A percentile compares a stretch with the other conserved stretches of the same genome.
Evolutionary conservation across 1,284 basidiomycete genomes (phyloP).

Genomic region (Coniferiporia weirii): DNA sequence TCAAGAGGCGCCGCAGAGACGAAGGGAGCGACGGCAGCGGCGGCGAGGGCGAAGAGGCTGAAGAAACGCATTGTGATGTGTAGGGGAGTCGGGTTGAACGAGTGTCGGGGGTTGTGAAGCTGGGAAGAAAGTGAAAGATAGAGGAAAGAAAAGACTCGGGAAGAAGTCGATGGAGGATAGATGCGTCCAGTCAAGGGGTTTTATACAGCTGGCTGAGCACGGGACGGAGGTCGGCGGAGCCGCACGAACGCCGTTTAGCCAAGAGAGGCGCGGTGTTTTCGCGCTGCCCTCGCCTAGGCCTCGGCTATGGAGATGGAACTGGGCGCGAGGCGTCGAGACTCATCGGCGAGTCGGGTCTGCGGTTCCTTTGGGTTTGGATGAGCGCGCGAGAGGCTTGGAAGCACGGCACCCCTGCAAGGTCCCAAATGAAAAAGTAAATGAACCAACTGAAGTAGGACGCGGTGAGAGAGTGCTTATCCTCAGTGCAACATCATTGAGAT

Average conservation of each 20-base stretch:
- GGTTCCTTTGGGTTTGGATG: too few species aligned
- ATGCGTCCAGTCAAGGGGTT: not conserved
- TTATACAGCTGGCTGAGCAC: not conserved
- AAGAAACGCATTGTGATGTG: slow-evolving; percentile 11
- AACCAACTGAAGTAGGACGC: too few species aligned
- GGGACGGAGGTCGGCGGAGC: too few species aligned
- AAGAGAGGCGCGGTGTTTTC: not conserved
- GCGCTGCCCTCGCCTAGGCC: not conserved
- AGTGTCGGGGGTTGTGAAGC: slow-evolving; percentile 6
- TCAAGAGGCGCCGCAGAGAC: slow-evolving; percentile 8
- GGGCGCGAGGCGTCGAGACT: not conserved
- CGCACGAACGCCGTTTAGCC: not conserved
- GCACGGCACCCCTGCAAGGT: too few species aligned
- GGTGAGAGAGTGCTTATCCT: too few species aligned
- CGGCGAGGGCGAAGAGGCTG: slow-evolving; percentile 13
- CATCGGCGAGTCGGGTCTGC: too few species aligned
- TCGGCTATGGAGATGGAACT: not conserved
- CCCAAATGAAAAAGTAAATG: too few species aligned
- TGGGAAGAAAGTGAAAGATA: not conserved
- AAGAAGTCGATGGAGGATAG: not conserved
- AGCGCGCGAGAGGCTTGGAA: too few species aligned
- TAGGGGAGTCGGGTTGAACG: slow-evolving; percentile 12
- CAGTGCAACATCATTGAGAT: too few species aligned
- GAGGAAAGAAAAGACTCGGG: not conserved
- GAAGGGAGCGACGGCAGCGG: slow-evolving; percentile 12